Percentiles rank a stretch among this genome's conserved stretches.
phyloP scores from a whole-genome alignment of 2,329 filamentous ascomycete species.

The Curvularia eragrostidis region DNA sequence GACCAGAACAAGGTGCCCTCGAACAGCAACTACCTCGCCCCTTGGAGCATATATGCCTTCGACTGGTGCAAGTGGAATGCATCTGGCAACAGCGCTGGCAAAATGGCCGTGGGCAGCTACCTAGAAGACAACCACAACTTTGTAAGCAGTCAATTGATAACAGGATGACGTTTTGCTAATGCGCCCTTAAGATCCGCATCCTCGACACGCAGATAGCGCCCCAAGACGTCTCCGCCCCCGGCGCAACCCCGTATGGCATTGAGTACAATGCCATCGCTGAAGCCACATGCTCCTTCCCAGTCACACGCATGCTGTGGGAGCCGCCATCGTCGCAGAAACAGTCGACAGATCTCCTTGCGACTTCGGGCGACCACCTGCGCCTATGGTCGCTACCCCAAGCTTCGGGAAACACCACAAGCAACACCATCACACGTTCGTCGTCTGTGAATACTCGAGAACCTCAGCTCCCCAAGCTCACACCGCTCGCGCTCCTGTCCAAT shows the following conservation, averaged over 20 bases:
- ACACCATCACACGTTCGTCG: slow-evolving; percentile 71
- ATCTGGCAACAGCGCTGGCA: slow-evolving; percentile 77
- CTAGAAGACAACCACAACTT: slow-evolving; percentile 98
- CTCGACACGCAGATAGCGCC: slow-evolving; percentile 82
- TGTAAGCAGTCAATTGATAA: slow-evolving; percentile 21
- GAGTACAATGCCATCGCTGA: slow-evolving; percentile 95
- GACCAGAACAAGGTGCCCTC: slow-evolving; percentile 70
- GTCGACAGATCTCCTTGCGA: slow-evolving; percentile 91
- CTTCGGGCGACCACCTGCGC: slow-evolving; percentile 90
- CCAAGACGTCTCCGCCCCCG: slow-evolving; percentile 71
- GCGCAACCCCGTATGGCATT: slow-evolving; percentile 74
- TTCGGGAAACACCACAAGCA: slow-evolving; percentile 63
- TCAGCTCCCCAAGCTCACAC: slow-evolving; percentile 82
- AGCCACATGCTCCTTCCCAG: slow-evolving; percentile 96
- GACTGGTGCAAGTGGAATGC: slow-evolving; percentile 99
- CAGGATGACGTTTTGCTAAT: background rate
- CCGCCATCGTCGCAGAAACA: slow-evolving; percentile 94
- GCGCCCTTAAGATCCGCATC: slow-evolving; percentile 76
- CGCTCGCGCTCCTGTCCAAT: slow-evolving; percentile 90
- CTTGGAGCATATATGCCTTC: slow-evolving; percentile 94
- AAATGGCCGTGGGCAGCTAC: slow-evolving; percentile 94
- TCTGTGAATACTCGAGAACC: slow-evolving; percentile 66
- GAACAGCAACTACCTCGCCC: slow-evolving; percentile 91
- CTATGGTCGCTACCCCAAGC: slow-evolving; percentile 84
- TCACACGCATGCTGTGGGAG: slow-evolving; percentile 94